phyloP scores from a whole-genome alignment of 2,329 filamentous ascomycete genomes.

The Penicillium capsulatum region DNA sequence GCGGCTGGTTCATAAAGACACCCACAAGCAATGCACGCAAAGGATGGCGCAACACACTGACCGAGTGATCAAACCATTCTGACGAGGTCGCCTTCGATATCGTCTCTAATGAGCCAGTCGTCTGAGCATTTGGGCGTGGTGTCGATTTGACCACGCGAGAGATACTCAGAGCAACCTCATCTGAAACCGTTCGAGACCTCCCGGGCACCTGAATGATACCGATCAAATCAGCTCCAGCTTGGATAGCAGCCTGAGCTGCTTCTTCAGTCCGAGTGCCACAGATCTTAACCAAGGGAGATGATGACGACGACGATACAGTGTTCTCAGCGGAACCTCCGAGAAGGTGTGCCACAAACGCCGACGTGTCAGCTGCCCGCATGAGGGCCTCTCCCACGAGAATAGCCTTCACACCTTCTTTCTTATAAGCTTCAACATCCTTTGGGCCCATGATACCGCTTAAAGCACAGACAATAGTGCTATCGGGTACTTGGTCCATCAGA shows the following conservation, averaged over 20 bases:
- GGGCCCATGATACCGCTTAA: slow-evolving; percentile 89
- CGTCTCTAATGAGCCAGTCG: slow-evolving; percentile 12
- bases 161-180: slow-evolving; percentile 75
- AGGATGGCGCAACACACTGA: slow-evolving; percentile 47
- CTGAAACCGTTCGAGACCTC: slow-evolving; percentile 71
- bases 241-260: slow-evolving; percentile 72
- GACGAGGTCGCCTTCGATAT: slow-evolving; percentile 26
- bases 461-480: slow-evolving; percentile 83
- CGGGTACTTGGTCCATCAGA: slow-evolving; percentile 78
- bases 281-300: slow-evolving; percentile 75
- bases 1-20: slow-evolving; percentile 87
- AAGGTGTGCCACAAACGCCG: slow-evolving; percentile 76
- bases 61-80: slow-evolving; percentile 68
- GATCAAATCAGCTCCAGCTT: slow-evolving; percentile 84
- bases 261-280: slow-evolving; percentile 84
- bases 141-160: slow-evolving; percentile 66
- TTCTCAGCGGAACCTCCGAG: slow-evolving; percentile 55
- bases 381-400: slow-evolving; percentile 93
- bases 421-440: slow-evolving; percentile 82
- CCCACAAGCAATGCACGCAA: slow-evolving; percentile 76
- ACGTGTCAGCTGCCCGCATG: slow-evolving; percentile 83
- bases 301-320: slow-evolving; percentile 17
- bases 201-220: slow-evolving; percentile 88
- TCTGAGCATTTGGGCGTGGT: slow-evolving; percentile 25
- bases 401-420: slow-evolving; percentile 83